Evolutionary conservation across 441 rosid genomes (phyloP).

Genomic region (Gossypium laxum): DNA sequence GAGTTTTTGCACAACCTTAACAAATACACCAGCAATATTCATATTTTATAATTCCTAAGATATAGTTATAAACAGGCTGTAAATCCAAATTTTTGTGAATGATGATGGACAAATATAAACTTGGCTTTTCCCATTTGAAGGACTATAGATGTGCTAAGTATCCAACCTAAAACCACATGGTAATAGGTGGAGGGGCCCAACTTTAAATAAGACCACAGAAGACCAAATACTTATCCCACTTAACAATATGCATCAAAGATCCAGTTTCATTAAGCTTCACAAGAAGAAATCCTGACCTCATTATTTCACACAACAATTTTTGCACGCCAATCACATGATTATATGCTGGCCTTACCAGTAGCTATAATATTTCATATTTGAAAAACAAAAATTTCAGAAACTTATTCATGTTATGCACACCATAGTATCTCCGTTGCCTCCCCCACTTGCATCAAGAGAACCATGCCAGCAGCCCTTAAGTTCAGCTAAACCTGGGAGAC

Average conservation of each 20-base stretch:
- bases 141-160: background rate
- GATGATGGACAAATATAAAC: background rate
- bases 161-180: background rate
- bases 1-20: background rate
- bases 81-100: background rate
- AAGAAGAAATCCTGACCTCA: background rate
- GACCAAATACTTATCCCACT: background rate
- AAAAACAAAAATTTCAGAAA: background rate
- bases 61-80: background rate
- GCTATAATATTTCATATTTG: background rate
- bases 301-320: background rate
- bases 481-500: slow-evolving; percentile 92
- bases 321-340: background rate
- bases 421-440: slow-evolving; percentile 99
- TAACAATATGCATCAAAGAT: background rate
- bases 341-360: background rate
- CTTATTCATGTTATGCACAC: slow-evolving; percentile 26
- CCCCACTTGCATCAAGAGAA: slow-evolving; percentile 96
- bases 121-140: background rate
- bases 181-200: too few relatives aligned
- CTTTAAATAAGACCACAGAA: background rate
- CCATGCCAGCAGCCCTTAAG: slow-evolving; percentile 90
- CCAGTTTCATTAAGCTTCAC: background rate
- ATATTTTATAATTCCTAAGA: background rate
- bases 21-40: background rate